Percentiles rank a stretch among this genome's conserved stretches.
Evolutionary conservation across 768 basidiomycete genomes (phyloP).

Genomic region (Leccinum disarticulatum): DNA sequence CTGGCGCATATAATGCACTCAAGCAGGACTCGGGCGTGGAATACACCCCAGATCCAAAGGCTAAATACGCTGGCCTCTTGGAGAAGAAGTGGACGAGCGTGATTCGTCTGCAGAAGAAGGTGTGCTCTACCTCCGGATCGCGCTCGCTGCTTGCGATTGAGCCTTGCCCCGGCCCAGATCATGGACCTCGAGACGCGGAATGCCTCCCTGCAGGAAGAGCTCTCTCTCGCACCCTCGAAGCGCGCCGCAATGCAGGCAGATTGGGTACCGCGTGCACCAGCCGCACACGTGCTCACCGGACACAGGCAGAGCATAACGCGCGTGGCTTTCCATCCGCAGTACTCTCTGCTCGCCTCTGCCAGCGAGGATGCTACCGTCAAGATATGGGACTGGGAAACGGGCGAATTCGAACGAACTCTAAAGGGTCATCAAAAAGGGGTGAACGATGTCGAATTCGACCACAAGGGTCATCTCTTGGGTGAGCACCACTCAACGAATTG

Average conservation of each 20-base stretch:
- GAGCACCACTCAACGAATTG: constrained; percentile 17
- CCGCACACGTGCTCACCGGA: constrained; percentile 73
- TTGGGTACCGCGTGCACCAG: constrained; percentile 87
- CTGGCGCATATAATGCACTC: constrained; percentile 58
- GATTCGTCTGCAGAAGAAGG: constrained; percentile 95
- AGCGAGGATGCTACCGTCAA: constrained; percentile 90
- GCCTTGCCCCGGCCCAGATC: constrained; percentile 52
- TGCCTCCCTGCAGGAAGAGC: constrained; percentile 73
- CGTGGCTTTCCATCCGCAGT: constrained; percentile 85
- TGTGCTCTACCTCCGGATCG: constrained; percentile 22
- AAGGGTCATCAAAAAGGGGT: constrained; percentile 92
- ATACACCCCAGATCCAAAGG: constrained; percentile 81
- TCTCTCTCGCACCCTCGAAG: constrained; percentile 48
- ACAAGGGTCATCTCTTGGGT: constrained; percentile 83
- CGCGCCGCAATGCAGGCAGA: constrained; percentile 67
- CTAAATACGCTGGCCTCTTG: constrained; percentile 81
- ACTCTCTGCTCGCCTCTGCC: constrained; percentile 78
- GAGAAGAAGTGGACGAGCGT: constrained; percentile 99
- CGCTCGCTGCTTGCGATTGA: constrained; percentile 7
- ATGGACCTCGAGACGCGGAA: constrained; percentile 92
- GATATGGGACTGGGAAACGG: constrained; percentile 97
- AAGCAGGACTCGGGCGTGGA: constrained; percentile 55
- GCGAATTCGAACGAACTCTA: constrained; percentile 87
- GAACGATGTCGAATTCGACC: constrained; percentile 85
- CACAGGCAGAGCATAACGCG: constrained; percentile 76